Base-by-base conservation (phyloP, 331 rosid species). In the Telfairia occidentalis region DNA sequence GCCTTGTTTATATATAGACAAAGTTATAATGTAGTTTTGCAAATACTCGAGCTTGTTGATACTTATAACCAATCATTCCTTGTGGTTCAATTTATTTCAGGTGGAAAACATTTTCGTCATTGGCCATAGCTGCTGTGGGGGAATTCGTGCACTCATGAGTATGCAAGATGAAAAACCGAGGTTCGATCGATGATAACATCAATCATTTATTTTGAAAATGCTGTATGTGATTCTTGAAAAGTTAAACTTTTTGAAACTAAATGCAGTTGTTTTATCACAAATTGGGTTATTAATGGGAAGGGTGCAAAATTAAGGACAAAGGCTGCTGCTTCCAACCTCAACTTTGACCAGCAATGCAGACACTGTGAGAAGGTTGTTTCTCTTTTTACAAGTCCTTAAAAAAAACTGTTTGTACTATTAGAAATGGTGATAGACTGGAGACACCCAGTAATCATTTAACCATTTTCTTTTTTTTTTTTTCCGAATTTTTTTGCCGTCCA, bases 71-170 rank as follows among this genome's bases (percentile, higher is more conserved):
- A 48, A 30, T 49, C 24, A 18, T 49, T 26, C 7, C 37, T 4
- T 35, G 35, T 8, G 28, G 49, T 24, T 43, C 26, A 32, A 55
- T 76, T 40, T 19, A 16, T 83, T 82, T 58, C 77, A 95, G 98
- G 93, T 95, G 40, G 91, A 90, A 78, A 90, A 95, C 82, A 79
- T 95, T 73, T 80, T 95, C 19, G 92, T 95, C 78, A 89, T 91
- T 78, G 97, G 98, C 72, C 98, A 95, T 84, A 95, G 98, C 85
- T 83, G 97, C 85, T 95, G 98, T 66, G 98, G 98, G 46, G 98
- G 98, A 67, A 95, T 95, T 78, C 96, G 85, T 45, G 98, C 98
- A 67, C 96, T 95, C 43, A 91, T 95, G 98, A 66, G 97, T 54
- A 86, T 95, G 96, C 76, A 83, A 77, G 96, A 91, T 66, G 84